phyloP scores from a whole-genome alignment of 192 early-diverging fungal genomes.

The Rhizophlyctis rosea region DNA sequence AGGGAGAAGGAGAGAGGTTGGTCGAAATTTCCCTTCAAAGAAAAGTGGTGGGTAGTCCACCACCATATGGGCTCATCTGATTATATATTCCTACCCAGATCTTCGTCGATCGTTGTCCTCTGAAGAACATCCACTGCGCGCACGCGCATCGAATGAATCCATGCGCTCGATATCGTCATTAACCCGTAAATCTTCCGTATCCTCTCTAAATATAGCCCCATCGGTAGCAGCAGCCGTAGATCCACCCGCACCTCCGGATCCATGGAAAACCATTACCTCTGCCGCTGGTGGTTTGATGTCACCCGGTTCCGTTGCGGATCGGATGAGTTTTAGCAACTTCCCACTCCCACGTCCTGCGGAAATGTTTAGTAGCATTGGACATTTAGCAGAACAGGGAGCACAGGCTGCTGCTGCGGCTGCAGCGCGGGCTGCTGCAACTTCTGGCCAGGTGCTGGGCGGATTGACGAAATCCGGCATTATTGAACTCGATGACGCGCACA shows the following conservation, averaged over 20 bases:
- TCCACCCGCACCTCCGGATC: background rate
- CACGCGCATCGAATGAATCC: too few relatives aligned
- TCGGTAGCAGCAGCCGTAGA: background rate
- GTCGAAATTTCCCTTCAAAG: background rate
- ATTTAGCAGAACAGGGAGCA: background rate
- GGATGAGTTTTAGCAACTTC: background rate
- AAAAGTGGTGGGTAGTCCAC: background rate
- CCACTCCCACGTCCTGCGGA: background rate
- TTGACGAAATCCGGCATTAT: background rate
- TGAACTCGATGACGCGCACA: background rate
- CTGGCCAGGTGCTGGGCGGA: background rate
- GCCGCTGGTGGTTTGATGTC: background rate
- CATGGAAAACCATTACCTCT: background rate
- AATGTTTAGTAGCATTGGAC: background rate
- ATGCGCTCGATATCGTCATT: background rate
- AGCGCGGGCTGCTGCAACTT: background rate
- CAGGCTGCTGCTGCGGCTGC: background rate
- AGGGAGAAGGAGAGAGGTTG: constrained; percentile 20
- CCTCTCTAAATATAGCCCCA: background rate
- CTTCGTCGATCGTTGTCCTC: background rate
- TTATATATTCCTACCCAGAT: background rate
- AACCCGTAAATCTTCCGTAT: background rate
- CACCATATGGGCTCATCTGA: background rate
- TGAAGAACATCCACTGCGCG: background rate
- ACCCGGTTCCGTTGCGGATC: background rate